Base-by-base conservation (phyloP, 2,329 filamentous ascomycete species). In the Colletotrichum sp. region DNA sequence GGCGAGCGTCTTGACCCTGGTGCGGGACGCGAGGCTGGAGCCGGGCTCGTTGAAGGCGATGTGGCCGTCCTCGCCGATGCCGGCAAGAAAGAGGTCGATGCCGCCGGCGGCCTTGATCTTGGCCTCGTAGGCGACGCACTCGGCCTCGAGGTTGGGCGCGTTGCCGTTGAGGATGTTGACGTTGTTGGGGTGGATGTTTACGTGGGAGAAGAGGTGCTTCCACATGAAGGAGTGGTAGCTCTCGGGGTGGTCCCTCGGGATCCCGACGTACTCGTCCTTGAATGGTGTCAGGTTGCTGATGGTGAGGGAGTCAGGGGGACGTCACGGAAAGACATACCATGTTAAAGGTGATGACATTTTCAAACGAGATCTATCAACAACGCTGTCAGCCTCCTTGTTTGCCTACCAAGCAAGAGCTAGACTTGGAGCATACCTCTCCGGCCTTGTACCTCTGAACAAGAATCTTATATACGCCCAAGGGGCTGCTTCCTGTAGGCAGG, bases 191-290 rank as follows among this genome's bases (percentile, higher is more conserved):
- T 93, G 91, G 79, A 97, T 93, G 82, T 98, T 94, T 80, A 97
- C 93, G 79, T 92, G 95, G 58, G 94, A 95, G 88, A 98, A 98
- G 89, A 98, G 95, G 86, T 97, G 90, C 85, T 94, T 95, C 91
- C 96, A 98, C 95, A 98, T 97, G 88, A 97, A 98, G 78, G 93
- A 94, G 87, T 98, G 95, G 86, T 98, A 98, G 81, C 93, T 95
- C 84, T 97, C 93, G 15, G 94, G 93, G 83, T 98, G 94, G 80
- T 96, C 94, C 81, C 94, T 92, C 38, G 95, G 93, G 77, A 98
- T 91, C 73, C 94, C 94, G 79, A 97, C 94, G 81, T 98, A 98
- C 86, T 98, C 95, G 85, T 98, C 95, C 92, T 94, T 79, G 34
- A 21, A 28, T 38, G 61, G 64, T 70, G 21, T 67, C 67, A 78